Conservation (phyloP, 2,329 filamentous ascomycete genomes). For the Colletotrichum sp. region DNA sequence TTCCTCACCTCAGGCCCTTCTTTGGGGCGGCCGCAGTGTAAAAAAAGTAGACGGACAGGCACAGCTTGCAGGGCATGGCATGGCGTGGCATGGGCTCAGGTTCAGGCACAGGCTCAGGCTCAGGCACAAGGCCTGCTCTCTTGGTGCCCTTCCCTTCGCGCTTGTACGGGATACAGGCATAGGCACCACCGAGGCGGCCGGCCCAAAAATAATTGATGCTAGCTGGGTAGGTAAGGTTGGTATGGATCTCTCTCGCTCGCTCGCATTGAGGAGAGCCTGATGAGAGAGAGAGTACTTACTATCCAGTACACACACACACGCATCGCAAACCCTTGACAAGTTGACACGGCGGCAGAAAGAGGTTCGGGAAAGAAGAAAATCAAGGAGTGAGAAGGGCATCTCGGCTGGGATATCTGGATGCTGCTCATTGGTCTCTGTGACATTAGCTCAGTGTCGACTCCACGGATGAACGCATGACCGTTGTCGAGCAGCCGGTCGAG, state of each 20-base stretch:
- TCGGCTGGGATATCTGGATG: slow-evolving; percentile 43
- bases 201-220: background rate
- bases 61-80: background rate
- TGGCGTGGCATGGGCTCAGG: background rate
- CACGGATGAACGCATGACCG: slow-evolving; percentile 58
- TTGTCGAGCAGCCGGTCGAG: slow-evolving; percentile 37
- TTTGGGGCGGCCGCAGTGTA: background rate
- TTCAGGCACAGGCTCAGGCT: slow-evolving; percentile 12
- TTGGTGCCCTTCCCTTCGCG: background rate
- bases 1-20: background rate
- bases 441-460: slow-evolving; percentile 48
- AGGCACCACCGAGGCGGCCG: background rate
- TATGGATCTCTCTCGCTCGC: background rate
- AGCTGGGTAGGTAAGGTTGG: background rate
- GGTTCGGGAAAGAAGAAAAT: slow-evolving; percentile 31
- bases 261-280: background rate
- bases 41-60: background rate
- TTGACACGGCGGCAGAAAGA: background rate
- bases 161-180: background rate
- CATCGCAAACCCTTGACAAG: background rate
- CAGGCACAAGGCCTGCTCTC: background rate
- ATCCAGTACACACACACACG: background rate
- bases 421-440: slow-evolving; percentile 47
- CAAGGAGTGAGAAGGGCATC: slow-evolving; percentile 34
- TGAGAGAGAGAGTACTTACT: background rate